phyloP scores from a whole-genome alignment of 2,329 filamentous ascomycete genomes.

The Sporothrix schenckii region DNA sequence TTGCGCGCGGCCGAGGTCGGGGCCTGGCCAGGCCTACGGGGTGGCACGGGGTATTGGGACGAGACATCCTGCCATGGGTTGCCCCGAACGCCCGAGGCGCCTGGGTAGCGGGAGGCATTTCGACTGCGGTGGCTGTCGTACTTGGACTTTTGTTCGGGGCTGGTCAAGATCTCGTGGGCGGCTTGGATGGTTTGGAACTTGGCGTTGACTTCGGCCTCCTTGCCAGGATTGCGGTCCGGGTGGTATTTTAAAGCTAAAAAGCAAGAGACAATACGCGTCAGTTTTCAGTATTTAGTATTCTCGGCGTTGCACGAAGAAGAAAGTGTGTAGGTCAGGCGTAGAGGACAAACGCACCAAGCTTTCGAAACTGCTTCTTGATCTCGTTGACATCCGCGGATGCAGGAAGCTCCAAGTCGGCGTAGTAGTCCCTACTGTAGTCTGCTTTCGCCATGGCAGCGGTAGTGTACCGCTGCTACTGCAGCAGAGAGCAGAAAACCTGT shows the following conservation, averaged over 20 bases:
- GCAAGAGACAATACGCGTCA: background rate
- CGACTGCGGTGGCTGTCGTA: constrained; percentile 55
- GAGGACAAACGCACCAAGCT: constrained; percentile 61
- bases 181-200: constrained; percentile 87
- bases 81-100: constrained; percentile 59
- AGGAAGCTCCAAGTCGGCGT: constrained; percentile 76
- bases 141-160: constrained; percentile 54
- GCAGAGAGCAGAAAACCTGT: background rate
- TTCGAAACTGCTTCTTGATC: constrained; percentile 84
- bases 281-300: background rate
- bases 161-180: constrained; percentile 73
- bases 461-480: constrained; percentile 7
- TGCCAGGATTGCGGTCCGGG: constrained; percentile 84
- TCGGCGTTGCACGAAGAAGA: background rate
- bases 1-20: constrained; percentile 35
- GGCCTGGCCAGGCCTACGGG: constrained; percentile 38
- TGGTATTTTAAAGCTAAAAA: constrained; percentile 78
- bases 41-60: constrained; percentile 55
- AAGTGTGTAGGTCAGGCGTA: background rate
- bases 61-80: constrained; percentile 60
- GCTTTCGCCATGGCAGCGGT: constrained; percentile 64
- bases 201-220: constrained; percentile 75
- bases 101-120: constrained; percentile 47
- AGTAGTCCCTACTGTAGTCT: constrained; percentile 73
- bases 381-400: constrained; percentile 70